These are phyloP conservation scores for Skeletonema potamos DNA, from an alignment of 108 stramenopile genomes.

Conservation along the genomic window DNA sequence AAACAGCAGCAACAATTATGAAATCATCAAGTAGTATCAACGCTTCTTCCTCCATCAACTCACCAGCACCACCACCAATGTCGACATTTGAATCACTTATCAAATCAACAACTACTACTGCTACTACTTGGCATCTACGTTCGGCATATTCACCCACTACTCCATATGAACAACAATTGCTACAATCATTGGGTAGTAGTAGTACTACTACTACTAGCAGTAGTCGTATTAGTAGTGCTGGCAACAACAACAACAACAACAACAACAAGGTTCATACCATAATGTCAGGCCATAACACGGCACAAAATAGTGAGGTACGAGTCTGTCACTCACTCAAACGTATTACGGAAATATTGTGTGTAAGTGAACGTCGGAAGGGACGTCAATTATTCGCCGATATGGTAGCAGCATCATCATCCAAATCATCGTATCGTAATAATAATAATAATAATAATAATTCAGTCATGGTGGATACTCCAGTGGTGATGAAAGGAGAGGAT, in stretches of 20 bases:
- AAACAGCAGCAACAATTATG: not conserved
- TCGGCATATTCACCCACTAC: slow-evolving; percentile 41
- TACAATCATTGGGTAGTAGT: slow-evolving; percentile 2
- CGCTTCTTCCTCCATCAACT: not conserved
- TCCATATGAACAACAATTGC: slow-evolving; percentile 29
- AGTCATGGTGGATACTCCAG: not conserved
- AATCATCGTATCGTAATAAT: not conserved
- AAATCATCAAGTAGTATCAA: not conserved
- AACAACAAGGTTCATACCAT: slow-evolving; percentile 34
- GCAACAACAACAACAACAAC: not conserved
- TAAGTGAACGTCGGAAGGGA: slow-evolving; percentile 33
- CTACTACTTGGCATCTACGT: slow-evolving; percentile 30
- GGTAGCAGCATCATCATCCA: no score
- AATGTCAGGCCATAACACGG: slow-evolving; percentile 19
- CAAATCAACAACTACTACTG: slow-evolving; percentile 34
- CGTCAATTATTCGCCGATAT: no score
- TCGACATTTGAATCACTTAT: slow-evolving; percentile 39
- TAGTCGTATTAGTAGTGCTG: not conserved
- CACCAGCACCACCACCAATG: slow-evolving; percentile 9
- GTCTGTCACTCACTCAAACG: slow-evolving; percentile 32
- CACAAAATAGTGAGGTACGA: slow-evolving; percentile 18
- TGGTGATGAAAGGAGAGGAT: no score
- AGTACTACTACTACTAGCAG: not conserved
- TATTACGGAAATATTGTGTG: slow-evolving; percentile 25
- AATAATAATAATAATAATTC: not conserved